A percentile compares a stretch with the other conserved stretches of the same genome.
Evolutionary conservation across 768 basidiomycete species (phyloP).

Genomic region (Macrolepiota albuminosa): DNA sequence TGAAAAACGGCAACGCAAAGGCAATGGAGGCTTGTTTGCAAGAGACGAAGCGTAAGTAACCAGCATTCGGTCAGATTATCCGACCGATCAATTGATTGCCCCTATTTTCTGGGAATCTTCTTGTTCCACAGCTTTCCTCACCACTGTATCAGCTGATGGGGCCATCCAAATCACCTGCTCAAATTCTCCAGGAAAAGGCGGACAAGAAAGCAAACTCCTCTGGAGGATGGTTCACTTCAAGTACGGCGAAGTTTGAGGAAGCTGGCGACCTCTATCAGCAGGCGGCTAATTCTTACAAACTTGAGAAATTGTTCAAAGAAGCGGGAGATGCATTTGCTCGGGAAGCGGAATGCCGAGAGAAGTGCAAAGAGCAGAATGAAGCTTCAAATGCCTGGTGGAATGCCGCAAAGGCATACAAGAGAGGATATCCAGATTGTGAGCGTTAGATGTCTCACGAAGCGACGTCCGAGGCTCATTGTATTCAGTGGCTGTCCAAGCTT

Average conservation of each 20-base stretch:
- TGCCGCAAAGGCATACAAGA: slow-evolving; percentile 94
- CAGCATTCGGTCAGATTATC: slow-evolving; percentile 3
- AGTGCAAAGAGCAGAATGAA: slow-evolving; percentile 83
- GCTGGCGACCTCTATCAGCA: slow-evolving; percentile 94
- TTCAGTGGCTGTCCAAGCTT: slow-evolving; percentile 83
- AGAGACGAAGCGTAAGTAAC: not conserved
- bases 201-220: slow-evolving; percentile 90
- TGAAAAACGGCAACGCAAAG: slow-evolving; percentile 31
- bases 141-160: slow-evolving; percentile 33
- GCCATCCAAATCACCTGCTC: slow-evolving; percentile 72
- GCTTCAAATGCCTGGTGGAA: slow-evolving; percentile 99
- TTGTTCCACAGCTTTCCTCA: slow-evolving; percentile 5
- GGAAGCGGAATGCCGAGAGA: slow-evolving; percentile 93
- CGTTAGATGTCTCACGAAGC: not conserved
- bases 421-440: slow-evolving; percentile 79
- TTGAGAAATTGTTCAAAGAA: slow-evolving; percentile 89
- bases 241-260: slow-evolving; percentile 85
- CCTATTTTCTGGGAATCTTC: not conserved
- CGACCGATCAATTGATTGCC: slow-evolving; percentile 10
- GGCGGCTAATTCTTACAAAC: slow-evolving; percentile 89
- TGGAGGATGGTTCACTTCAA: slow-evolving; percentile 83
- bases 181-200: slow-evolving; percentile 76
- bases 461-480: slow-evolving; percentile 9
- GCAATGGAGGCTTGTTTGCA: not conserved
- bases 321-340: slow-evolving; percentile 89